Base-by-base conservation (phyloP, 345 rosid species). In the Hypericum androsaemum region DNA sequence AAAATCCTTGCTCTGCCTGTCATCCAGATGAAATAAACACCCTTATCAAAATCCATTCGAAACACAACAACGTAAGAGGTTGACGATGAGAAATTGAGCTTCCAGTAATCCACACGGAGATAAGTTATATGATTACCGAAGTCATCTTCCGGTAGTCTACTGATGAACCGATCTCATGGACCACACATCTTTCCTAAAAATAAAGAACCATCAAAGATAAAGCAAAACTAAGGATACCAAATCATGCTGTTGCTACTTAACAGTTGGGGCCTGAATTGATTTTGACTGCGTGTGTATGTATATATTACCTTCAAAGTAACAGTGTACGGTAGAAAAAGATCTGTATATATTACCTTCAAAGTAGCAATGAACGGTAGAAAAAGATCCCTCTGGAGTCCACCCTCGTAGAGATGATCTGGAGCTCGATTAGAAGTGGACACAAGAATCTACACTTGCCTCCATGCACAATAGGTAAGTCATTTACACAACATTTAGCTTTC, bases 321-420 rank as follows among this genome's bases (percentile, higher is more conserved):
- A 74, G 85, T 88, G 68, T 85, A 92, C 48, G 97, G 97, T 50
- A 92, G 64, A 66, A 92, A 92, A 52, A 92, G 97, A 78, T 88
- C 98, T n/a, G n/a, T n/a, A n/a, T n/a, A n/a, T n/a, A n/a, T n/a
- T n/a, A 92, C 97, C 95, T 85, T 88, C 57, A 92, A 74, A 62
- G 87, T 78, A 39, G 77, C 67, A 74, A 88, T 88, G 68, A 88
- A 92, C 49, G 97, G 97, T 50, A 92, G 65, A 64, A 92, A 92
- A 52, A 92, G 97, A 78, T 88, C 98, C 71, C 98, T 85, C 63
- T 88, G 98, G 47, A 92, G 66, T 73, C 98, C 97, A 71, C 95
- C 75, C 77, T 92, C 96, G 39, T 92, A 92, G 14, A 92, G 94
- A 58, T 81, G 83, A 73, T 92, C 88, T 12, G 98, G 97, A 68